Percentiles rank a stretch among this genome's conserved stretches.
Evolutionary conservation across 179 eudicot species (phyloP).

Genomic region (Silene coronaria): DNA sequence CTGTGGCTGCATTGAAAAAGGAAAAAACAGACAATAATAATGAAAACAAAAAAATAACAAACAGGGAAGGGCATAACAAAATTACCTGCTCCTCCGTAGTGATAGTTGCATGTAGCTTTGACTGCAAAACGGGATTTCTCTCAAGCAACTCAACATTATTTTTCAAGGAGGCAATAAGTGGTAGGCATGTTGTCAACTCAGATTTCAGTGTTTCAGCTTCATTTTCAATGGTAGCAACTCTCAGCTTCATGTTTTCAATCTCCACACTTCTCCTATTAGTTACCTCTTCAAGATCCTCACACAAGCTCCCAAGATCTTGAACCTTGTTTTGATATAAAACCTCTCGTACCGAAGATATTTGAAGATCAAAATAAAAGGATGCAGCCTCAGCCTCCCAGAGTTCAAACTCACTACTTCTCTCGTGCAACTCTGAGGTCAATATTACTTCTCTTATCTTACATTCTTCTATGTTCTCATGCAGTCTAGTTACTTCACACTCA

Average conservation of each 20-base stretch:
- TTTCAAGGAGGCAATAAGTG: slow-evolving; percentile 51
- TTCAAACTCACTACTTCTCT: slow-evolving; percentile 67
- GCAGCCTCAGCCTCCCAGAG: slow-evolving; percentile 92
- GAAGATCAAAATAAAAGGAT: slow-evolving; percentile 85
- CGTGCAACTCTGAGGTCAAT: slow-evolving; percentile 62
- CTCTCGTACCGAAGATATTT: slow-evolving; percentile 67
- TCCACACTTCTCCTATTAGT: slow-evolving; percentile 45
- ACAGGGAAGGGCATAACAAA: neutral
- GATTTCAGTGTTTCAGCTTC: slow-evolving; percentile 58
- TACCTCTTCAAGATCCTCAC: slow-evolving; percentile 60
- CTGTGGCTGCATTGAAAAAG: neutral
- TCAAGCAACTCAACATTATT: slow-evolving; percentile 59
- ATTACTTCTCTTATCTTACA: slow-evolving; percentile 54
- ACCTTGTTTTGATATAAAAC: slow-evolving; percentile 64
- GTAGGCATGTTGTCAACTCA: slow-evolving; percentile 57
- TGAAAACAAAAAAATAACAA: slow-evolving; percentile 9
- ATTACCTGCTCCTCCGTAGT: slow-evolving; percentile 41
- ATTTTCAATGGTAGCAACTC: slow-evolving; percentile 47
- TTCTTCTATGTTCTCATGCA: slow-evolving; percentile 63
- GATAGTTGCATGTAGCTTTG: slow-evolving; percentile 32
- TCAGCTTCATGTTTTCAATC: slow-evolving; percentile 57
- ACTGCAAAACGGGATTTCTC: slow-evolving; percentile 38
- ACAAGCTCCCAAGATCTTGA: slow-evolving; percentile 58
- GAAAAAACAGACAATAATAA: neutral
- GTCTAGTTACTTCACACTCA: slow-evolving; percentile 46